Evolutionary conservation across 2,329 filamentous ascomycete genomes (phyloP).

Genomic region (Cryoendolithus antarcticus): DNA sequence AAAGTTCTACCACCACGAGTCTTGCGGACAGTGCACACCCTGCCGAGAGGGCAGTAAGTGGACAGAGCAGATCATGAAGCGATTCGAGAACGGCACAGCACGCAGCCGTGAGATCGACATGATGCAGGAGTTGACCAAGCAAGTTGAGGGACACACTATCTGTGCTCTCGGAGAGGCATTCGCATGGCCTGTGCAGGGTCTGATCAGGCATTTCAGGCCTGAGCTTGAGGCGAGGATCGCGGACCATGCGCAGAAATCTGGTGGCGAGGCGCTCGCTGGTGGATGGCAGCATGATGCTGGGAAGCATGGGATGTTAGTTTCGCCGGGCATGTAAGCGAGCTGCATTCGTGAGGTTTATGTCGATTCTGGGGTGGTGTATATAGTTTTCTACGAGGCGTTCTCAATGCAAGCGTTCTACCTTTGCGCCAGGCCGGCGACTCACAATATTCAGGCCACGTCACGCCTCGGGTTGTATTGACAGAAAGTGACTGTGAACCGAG

Average conservation of each 20-base stretch:
- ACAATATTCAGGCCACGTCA: too few relatives aligned
- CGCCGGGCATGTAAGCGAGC: conserved; percentile 47
- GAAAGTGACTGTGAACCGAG: too few relatives aligned
- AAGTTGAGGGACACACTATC: conserved; percentile 98
- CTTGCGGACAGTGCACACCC: conserved; percentile 97
- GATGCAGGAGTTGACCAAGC: conserved; percentile 98
- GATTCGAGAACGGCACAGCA: conserved; percentile 84
- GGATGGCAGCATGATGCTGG: conserved; percentile 70
- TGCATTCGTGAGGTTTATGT: too few relatives aligned
- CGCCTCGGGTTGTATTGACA: too few relatives aligned
- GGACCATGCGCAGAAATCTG: conserved; percentile 60
- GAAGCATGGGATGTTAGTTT: conserved; percentile 69
- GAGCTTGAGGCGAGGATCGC: conserved; percentile 87
- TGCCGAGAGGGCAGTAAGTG: conserved; percentile 98
- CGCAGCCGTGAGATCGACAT: conserved; percentile 93
- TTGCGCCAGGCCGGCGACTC: too few relatives aligned
- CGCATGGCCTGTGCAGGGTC: conserved; percentile 93
- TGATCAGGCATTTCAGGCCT: conserved; percentile 95
- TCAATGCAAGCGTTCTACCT: too few relatives aligned
- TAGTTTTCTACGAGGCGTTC: too few relatives aligned
- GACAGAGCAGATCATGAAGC: conserved; percentile 98
- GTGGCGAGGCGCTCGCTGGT: conserved; percentile 66
- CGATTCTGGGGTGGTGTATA: too few relatives aligned
- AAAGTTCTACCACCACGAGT: conserved; percentile 98
- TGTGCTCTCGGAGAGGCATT: conserved; percentile 97